Evolutionary conservation across 305 asterid species (phyloP), one percentile per base, ranked within the genome.

Genomic region (Fraxinus baroniana): DNA sequence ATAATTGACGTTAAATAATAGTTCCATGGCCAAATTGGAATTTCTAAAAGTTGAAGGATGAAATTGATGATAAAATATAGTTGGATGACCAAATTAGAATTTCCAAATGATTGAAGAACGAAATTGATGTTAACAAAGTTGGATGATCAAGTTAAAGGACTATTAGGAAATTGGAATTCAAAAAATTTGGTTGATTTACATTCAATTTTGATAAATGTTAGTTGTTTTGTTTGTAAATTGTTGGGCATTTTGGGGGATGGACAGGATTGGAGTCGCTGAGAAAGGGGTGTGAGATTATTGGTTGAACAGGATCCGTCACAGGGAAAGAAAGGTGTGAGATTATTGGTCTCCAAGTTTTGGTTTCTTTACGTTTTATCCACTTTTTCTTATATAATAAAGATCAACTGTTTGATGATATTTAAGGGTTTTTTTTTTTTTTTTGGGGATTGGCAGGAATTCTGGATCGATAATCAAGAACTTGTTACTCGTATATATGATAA

Each of bases 391-490:
- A 32, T 32, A 62, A 32, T 32, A 62, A 32, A 68, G 18, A 49
- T 76, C 64, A 70, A 35, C 24, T 36, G 6, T 32, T 83, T 78
- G 68, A 60, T 55, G 80, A 32, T 57, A 17, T 30, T 80, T 80
- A 55, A 72, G 15, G 18, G 37, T 55, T 15, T 17, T 46, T 79
- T 26, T 26, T 55, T 15, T 17, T 71, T 79, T 79, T 12, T 24
- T 73, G 84, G 72, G 72, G 15, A 74, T 24, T 60, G 77, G 84
- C 80, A 95, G 97, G 99, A 95, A 87, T 90, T 95, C 80, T 95
- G 99, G 99, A 94, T 92, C 89, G 98, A 97, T 37, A 95, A 95
- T 87, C 97, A 93, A 86, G 99, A 94, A 81, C 89, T 95, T 76
- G 98, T 95, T 74, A 88, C 35, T 32, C 4, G 83, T 84, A 88